Percentiles rank a stretch among this genome's conserved stretches.
Evolutionary conservation across 495 filamentous ascomycete species (phyloP).

Genomic region (Penicillium parvum): DNA sequence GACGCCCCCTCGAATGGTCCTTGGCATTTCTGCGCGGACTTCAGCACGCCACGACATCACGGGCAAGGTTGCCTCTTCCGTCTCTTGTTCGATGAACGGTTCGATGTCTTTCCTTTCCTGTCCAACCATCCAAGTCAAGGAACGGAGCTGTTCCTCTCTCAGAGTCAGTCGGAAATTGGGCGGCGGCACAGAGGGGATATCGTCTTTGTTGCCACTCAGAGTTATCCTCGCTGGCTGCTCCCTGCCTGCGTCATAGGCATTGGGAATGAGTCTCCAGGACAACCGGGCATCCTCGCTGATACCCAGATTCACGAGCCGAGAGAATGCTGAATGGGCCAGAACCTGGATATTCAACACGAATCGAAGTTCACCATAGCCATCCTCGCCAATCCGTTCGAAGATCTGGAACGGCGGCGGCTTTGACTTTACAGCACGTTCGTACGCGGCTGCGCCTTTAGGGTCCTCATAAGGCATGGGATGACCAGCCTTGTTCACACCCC

Average conservation of each 20-base stretch:
- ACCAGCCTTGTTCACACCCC: constrained; percentile 25
- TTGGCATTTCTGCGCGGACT: constrained; percentile 41
- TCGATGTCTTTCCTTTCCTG: constrained; percentile 48
- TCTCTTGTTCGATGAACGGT: constrained; percentile 59
- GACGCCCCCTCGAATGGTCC: constrained; percentile 60
- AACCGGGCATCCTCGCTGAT: constrained; percentile 18
- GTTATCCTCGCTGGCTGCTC: constrained; percentile 31
- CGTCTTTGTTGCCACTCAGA: constrained; percentile 42
- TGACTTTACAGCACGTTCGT: constrained; percentile 46
- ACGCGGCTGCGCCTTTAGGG: constrained; percentile 37
- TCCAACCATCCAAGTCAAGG: constrained; percentile 60
- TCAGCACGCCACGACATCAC: constrained; percentile 59
- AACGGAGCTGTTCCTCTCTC: constrained; percentile 55
- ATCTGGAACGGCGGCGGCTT: constrained; percentile 46
- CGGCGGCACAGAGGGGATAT: constrained; percentile 32
- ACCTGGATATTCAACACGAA: constrained; percentile 53
- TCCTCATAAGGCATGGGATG: constrained; percentile 43
- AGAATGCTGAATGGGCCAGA: constrained; percentile 52
- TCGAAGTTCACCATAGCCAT: constrained; percentile 28
- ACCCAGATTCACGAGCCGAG: constrained; percentile 25
- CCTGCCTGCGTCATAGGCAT: constrained; percentile 35
- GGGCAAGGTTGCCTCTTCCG: constrained; percentile 60
- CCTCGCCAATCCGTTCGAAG: constrained; percentile 30
- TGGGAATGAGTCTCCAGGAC: constrained; percentile 50
- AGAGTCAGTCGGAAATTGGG: constrained; percentile 35